Base-by-base conservation (phyloP, 768 basidiomycete species). In the Boletus reticulatus region DNA sequence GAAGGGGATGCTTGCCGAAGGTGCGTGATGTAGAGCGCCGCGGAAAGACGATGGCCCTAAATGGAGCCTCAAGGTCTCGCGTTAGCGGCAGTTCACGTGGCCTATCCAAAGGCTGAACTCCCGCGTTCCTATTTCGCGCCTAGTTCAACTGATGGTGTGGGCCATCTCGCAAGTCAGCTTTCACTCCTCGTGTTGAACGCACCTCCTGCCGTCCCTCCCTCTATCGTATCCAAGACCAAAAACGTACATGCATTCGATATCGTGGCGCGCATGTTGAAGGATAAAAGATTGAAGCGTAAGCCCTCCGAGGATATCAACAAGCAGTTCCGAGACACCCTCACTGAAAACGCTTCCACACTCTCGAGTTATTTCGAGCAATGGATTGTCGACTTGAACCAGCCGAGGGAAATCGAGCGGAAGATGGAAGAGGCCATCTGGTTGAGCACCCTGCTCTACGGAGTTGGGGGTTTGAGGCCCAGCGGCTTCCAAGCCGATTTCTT, bases 371-470 rank as follows among this genome's bases (percentile, higher is more conserved):
- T 71, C 13, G 68, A 68, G 11, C 59, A 74, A 41, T 84, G 83
- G 83, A 74, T 64, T 3, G 47, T 77, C 22, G 70, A 80, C 50
- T 56, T 67, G 38, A 54, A 58, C 36, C 56, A 73, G 52, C 58
- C 74, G 43, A 58, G 71, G 27, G 73, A 77, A 57, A 61, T 83
- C 8, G 73, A 76, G n/a, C 65, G 72, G 16, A 88, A 86, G 67
- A 74, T 85, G 22, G 83, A 84, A 58, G 87, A 90, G 62, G 62
- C 89, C 6, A 63, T 72, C 4, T 89, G 85, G 83, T 68, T 78
- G 19, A 77, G 73, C 43, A 71, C 72, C 0, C 54, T 86, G 13
- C 62, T 85, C 19, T 89, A 84, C 57, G 83, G 76, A 1, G 71
- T 83, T 19, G 34, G 34, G 11, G 34, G 79, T 76, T 9, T 85